phyloP scores from a whole-genome alignment of 805 yeast species.

The Yarrowia sp. region DNA sequence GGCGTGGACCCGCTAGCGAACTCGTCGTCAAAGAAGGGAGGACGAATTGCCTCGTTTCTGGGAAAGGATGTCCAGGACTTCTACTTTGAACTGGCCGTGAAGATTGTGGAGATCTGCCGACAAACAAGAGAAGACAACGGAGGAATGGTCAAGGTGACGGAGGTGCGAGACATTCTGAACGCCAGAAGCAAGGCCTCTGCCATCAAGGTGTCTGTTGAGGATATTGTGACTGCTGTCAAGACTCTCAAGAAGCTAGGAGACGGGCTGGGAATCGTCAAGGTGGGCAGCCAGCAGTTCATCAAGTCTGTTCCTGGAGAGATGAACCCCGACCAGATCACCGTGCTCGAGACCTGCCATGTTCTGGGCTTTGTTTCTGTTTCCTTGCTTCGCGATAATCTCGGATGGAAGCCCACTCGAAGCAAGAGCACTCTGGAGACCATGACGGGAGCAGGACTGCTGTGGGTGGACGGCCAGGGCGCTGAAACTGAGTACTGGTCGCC shows the following conservation, averaged over 20 bases:
- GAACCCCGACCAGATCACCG: constrained; percentile 63
- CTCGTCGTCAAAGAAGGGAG: constrained; percentile 35
- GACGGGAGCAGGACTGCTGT: constrained; percentile 76
- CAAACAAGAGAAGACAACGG: constrained; percentile 72
- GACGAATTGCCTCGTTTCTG: constrained; percentile 40
- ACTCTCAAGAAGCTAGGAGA: constrained; percentile 60
- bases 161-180: constrained; percentile 44
- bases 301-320: constrained; percentile 63
- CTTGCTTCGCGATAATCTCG: constrained; percentile 67
- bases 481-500: constrained; percentile 43
- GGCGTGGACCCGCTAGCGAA: constrained; percentile 77
- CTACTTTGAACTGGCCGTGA: constrained; percentile 65
- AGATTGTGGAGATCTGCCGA: constrained; percentile 73
- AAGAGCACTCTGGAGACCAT: constrained; percentile 67
- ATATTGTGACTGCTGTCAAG: constrained; percentile 55
- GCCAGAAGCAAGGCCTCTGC: constrained; percentile 34
- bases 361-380: constrained; percentile 70
- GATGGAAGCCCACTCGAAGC: constrained; percentile 68
- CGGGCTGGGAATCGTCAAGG: constrained; percentile 62
- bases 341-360: constrained; percentile 72
- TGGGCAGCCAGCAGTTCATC: constrained; percentile 58
- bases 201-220: constrained; percentile 45
- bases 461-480: constrained; percentile 62
- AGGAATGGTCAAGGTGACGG: constrained; percentile 67
- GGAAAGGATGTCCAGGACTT: constrained; percentile 50